Percentiles rank a stretch among this genome's conserved stretches.
Conservation (phyloP, 768 basidiomycete genomes). For the Lactarius sp. region DNA sequence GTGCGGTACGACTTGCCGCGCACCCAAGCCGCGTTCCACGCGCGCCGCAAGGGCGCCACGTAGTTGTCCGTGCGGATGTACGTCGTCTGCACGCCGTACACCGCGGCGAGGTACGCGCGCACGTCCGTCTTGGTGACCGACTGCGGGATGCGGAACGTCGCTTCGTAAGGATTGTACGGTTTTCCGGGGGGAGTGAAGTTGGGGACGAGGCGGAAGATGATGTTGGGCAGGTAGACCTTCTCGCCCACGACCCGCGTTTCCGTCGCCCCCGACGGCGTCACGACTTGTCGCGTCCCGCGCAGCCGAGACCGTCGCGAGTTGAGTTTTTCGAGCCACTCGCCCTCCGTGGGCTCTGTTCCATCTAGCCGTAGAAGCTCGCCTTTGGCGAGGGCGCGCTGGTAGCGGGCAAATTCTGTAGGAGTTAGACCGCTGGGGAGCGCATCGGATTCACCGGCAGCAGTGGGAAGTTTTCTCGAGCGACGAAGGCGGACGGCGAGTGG, state of each 20-base stretch:
- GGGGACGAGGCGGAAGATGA: conserved; percentile 74
- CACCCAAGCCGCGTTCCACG: conserved; percentile 26
- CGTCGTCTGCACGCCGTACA: conserved; percentile 86
- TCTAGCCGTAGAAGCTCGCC: conserved; percentile 42
- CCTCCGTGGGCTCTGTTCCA: conserved; percentile 39
- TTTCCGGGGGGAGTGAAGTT: conserved; percentile 73
- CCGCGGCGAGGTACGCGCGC: conserved; percentile 73
- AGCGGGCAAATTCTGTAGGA: conserved; percentile 58
- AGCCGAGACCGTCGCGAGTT: conserved; percentile 58
- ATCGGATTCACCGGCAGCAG: conserved; percentile 38
- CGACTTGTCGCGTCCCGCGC: conserved; percentile 50
- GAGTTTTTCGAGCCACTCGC: conserved; percentile 54
- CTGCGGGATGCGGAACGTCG: conserved; percentile 88
- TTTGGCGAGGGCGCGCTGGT: conserved; percentile 51
- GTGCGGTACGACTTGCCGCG: conserved; percentile 42
- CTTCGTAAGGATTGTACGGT: conserved; percentile 91
- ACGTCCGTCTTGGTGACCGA: conserved; percentile 91
- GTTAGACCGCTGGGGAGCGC: conserved; percentile 54
- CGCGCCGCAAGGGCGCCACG: conserved; percentile 47
- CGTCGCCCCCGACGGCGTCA: conserved; percentile 38
- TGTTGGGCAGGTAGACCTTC: conserved; percentile 86
- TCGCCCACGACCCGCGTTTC: conserved; percentile 65
- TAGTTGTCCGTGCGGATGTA: conserved; percentile 97
- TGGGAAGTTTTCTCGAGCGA: conserved; percentile 47
- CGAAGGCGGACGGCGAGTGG: conserved; percentile 71